Evolutionary conservation across 768 basidiomycete species (phyloP), one percentile per base, ranked within the genome.

Genomic region (Naganishia vaughanmartiniae): DNA sequence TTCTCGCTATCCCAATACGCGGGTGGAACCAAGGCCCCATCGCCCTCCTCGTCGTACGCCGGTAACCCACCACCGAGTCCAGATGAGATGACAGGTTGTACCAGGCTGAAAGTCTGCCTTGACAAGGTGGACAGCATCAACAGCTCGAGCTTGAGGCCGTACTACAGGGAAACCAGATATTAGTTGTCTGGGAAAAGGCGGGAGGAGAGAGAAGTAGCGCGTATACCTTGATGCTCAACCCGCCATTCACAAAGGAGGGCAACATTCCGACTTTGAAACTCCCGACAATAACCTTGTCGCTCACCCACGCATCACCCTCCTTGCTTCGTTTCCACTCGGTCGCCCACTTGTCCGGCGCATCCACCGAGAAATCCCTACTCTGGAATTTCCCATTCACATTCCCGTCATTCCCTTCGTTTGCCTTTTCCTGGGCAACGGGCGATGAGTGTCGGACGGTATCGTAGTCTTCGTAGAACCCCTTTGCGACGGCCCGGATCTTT

Each of bases 191-290:
- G 34, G 33, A 15, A 57, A 33, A 21, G 7, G 56, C 15, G 15
- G 9, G 34, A 5, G 12, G 34, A 36, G 34, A 36, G 9, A 17
- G 33, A 2, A 39, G 24, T 36, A 24, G 39, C 10, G 2, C 12
- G 24, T 42, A 2, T 45, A 63, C 60, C 60, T 63, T 63, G 36
- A 42, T 42, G 15, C 60, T 63, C 24, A 63, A 45, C 26, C 60
- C 60, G 42, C 42, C 42, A 45, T 63, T 63, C 39, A 63, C 60
- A 46, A 63, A 63, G 42, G 60, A 63, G 3, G 60, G 60, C 26
- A 63, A 63, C 60, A 63, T 63, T 15, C 60, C 60, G 26, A 63
- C 60, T 34, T 26, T 63, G 26, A 63, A 63, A 42, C 39, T 26
- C 14, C 60, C 60, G 10, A 63, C 39, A 12, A 63, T 30, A 1